phyloP scores from a whole-genome alignment of 768 basidiomycete species.

The Boletus sensibilis region DNA sequence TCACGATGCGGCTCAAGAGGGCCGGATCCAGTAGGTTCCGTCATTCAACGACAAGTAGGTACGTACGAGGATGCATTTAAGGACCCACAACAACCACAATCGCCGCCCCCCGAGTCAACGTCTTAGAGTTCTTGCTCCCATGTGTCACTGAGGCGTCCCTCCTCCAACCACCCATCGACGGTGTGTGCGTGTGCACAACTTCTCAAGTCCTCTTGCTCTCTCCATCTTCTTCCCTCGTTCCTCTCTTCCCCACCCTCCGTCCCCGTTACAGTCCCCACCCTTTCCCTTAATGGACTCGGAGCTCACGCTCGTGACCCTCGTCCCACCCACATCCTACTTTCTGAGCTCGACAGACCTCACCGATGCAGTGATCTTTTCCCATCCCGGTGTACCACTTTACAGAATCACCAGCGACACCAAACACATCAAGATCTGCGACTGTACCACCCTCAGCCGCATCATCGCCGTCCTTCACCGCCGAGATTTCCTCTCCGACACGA shows the following conservation, averaged over 20 bases:
- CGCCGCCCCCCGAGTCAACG: not conserved
- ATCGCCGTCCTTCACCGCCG: conserved; percentile 29
- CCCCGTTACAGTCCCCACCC: not conserved
- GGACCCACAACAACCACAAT: not conserved
- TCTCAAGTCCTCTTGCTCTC: not conserved
- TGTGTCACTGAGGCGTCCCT: conserved; percentile 1
- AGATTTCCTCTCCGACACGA: conserved; percentile 27
- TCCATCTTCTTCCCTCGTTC: no score
- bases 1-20: not conserved
- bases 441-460: conserved; percentile 4
- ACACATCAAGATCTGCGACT: conserved; percentile 18
- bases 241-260: not conserved
- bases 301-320: conserved; percentile 25
- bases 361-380: conserved; percentile 20
- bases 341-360: conserved; percentile 20
- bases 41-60: not conserved
- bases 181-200: not conserved
- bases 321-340: conserved; percentile 30
- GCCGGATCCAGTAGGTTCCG: not conserved
- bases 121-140: not conserved
- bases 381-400: conserved; percentile 25
- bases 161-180: not conserved
- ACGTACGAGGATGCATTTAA: conserved; percentile 3
- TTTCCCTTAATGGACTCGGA: conserved; percentile 28
- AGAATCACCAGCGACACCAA: conserved; percentile 20